Evolutionary conservation across 2,329 filamentous ascomycete species (phyloP).

Genomic region (Drechslerella dactyloides): DNA sequence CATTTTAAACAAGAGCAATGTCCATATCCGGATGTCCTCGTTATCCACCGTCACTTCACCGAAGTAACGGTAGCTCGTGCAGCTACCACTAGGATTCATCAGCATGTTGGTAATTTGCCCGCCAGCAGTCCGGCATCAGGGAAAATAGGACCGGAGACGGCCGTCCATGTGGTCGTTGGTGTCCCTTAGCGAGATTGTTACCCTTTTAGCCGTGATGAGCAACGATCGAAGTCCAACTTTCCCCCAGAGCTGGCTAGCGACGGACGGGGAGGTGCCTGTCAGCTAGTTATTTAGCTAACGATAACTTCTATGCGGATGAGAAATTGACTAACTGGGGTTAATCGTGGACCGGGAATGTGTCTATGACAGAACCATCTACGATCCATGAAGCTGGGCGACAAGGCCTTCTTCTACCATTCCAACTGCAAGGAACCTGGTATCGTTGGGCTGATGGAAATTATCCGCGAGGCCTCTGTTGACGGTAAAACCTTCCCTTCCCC

Average conservation of each 20-base stretch:
- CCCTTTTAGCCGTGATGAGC: slow-evolving; percentile 50
- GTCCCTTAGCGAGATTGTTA: slow-evolving; percentile 46
- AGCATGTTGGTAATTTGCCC: slow-evolving; percentile 47
- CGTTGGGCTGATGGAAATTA: slow-evolving; percentile 86
- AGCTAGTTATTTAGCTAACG: too few relatives aligned
- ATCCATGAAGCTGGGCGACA: slow-evolving; percentile 86
- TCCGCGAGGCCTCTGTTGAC: slow-evolving; percentile 81
- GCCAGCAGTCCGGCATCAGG: slow-evolving; percentile 24
- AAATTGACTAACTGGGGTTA: slow-evolving; percentile 26
- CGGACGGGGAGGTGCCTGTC: background rate
- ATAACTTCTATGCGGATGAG: too few relatives aligned
- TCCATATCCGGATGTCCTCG: background rate
- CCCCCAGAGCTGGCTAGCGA: too few relatives aligned
- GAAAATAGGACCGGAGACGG: slow-evolving; percentile 35
- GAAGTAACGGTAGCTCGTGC: background rate
- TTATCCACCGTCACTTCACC: background rate
- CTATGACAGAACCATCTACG: slow-evolving; percentile 76
- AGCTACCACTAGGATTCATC: background rate
- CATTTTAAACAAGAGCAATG: background rate
- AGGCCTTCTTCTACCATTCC: slow-evolving; percentile 96
- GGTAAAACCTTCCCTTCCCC: slow-evolving; percentile 60
- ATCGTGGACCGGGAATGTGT: too few relatives aligned
- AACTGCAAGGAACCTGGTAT: slow-evolving; percentile 71
- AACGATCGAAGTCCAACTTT: slow-evolving; percentile 42
- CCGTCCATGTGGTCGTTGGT: slow-evolving; percentile 41